A percentile compares a stretch with the other conserved stretches of the same genome.
These are phyloP conservation scores for Colletotrichum shisoi DNA, from an alignment of 2,329 filamentous ascomycete species.

Conservation along the genomic window DNA sequence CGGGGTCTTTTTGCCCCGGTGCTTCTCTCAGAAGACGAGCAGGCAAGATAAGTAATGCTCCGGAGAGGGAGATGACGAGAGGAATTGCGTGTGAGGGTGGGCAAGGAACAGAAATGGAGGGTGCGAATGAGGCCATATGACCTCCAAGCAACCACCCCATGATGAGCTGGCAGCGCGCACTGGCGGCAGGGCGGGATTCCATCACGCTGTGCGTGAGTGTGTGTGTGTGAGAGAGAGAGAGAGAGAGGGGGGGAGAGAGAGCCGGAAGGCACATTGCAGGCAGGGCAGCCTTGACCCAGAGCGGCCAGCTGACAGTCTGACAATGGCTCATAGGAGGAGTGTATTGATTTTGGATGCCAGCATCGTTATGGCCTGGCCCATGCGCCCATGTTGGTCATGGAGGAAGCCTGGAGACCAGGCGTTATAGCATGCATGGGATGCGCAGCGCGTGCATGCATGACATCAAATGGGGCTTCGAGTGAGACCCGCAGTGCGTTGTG, in stretches of 20 bases:
- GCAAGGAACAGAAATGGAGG: constrained; percentile 3
- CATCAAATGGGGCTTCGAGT: constrained; percentile 1
- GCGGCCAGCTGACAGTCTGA: constrained; percentile 15
- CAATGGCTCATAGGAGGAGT: background rate
- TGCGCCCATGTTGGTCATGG: constrained; percentile 3
- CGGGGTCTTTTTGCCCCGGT: background rate
- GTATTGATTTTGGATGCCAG: constrained; percentile 1
- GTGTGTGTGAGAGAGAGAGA: too few relatives aligned
- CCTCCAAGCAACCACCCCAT: constrained; percentile 7
- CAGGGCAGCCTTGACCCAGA: background rate
- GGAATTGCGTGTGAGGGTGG: background rate
- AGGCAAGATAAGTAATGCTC: background rate
- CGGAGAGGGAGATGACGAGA: background rate
- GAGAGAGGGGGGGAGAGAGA: too few relatives aligned
- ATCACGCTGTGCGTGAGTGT: too few relatives aligned
- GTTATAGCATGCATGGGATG: background rate
- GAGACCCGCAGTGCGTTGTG: background rate
- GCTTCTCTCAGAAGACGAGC: background rate
- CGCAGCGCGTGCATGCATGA: constrained; percentile 16
- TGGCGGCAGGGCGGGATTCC: constrained; percentile 2
- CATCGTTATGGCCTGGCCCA: constrained; percentile 17
- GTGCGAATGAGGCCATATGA: constrained; percentile 9
- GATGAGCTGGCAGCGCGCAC: constrained; percentile 14
- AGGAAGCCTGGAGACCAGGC: background rate
- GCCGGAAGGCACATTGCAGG: background rate